Evolutionary conservation across 2,329 filamentous ascomycete species (phyloP), one percentile per base, ranked within the genome.

Genomic region (Venturia aucupariae): DNA sequence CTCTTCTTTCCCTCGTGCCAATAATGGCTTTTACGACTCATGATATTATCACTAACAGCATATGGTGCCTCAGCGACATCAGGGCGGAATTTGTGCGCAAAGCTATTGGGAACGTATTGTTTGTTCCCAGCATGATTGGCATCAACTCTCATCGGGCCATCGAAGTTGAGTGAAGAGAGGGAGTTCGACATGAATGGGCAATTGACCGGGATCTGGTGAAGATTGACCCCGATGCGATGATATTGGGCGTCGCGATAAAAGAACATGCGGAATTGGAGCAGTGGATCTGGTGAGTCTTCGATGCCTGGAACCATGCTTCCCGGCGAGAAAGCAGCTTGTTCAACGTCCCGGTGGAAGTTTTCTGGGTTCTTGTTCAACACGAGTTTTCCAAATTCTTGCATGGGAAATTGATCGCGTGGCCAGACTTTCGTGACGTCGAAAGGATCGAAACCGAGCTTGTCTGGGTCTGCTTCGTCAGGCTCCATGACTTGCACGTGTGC

Each of bases 401-500:
- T 76, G 2, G 79, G 80, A 67, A 81, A 83, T 55, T 77, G 71
- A 30, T 72, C 72, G 42, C 77, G 72, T 1, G 79, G 80, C 81
- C 80, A 83, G 63, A 82, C 75, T 69, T 83, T 82, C 42, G 81
- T 82, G 4, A 82, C 75, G 67, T 83, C 80, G 66, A 83, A 82
- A 8, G 79, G 76, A 62, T 83, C 80, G 66, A 82, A 83, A 4
- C 79, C 78, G n/a, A 83, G 74, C 60, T 77, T 76, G n/a, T 75
- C 71, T 2, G 79, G 74, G 65, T 80, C 76, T 0, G 79, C 79
- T 54, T 81, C 74, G 24, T 79, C 73, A 2, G 77, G 75, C 48
- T 76, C 70, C 78, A 80, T 81, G 60, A 79, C 72, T 64, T 80
- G 78, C 4, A 80, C 74, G 57, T 76, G 72, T 4, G 75, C 76